Conservation (phyloP, 805 yeast species). For the Ogataea degrootiae region DNA sequence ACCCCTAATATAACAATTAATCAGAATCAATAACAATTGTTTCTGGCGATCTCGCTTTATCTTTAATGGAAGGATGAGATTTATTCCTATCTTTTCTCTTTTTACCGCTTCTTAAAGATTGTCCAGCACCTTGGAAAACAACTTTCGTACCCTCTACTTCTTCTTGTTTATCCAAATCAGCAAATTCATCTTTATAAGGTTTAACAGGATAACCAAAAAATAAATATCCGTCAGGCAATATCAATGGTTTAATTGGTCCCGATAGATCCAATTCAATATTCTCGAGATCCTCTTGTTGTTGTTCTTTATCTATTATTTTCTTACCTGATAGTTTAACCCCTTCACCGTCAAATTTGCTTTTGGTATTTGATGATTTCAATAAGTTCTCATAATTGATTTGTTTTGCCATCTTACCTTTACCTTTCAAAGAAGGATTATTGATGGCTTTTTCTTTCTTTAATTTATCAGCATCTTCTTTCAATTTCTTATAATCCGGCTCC, state of each 20-base stretch:
- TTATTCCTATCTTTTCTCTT: slow-evolving; percentile 60
- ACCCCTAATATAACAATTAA: not conserved
- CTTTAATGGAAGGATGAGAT: slow-evolving; percentile 50
- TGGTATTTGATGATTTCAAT: slow-evolving; percentile 38
- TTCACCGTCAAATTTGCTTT: slow-evolving; percentile 44
- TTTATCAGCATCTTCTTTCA: slow-evolving; percentile 35
- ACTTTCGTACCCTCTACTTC: slow-evolving; percentile 6
- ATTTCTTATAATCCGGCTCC: slow-evolving; percentile 66
- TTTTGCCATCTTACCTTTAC: slow-evolving; percentile 70
- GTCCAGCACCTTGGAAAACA: slow-evolving; percentile 64
- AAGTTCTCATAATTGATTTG: slow-evolving; percentile 61
- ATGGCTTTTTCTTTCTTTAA: slow-evolving; percentile 34
- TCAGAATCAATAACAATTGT: slow-evolving; percentile 70
- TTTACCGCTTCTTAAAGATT: slow-evolving; percentile 50
- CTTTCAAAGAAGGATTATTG: slow-evolving; percentile 31
- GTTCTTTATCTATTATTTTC: slow-evolving; percentile 21
- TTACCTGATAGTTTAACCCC: slow-evolving; percentile 75
- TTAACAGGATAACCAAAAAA: slow-evolving; percentile 89
- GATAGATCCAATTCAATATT: slow-evolving; percentile 37
- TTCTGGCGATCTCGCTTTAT: slow-evolving; percentile 69
- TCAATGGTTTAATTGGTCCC: slow-evolving; percentile 67
- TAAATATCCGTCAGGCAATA: slow-evolving; percentile 77
- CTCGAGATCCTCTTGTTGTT: slow-evolving; percentile 9
- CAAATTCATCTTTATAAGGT: slow-evolving; percentile 38
- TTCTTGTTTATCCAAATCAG: slow-evolving; percentile 27